Conservation (phyloP, 441 rosid species). For the Pelargonium australe region DNA sequence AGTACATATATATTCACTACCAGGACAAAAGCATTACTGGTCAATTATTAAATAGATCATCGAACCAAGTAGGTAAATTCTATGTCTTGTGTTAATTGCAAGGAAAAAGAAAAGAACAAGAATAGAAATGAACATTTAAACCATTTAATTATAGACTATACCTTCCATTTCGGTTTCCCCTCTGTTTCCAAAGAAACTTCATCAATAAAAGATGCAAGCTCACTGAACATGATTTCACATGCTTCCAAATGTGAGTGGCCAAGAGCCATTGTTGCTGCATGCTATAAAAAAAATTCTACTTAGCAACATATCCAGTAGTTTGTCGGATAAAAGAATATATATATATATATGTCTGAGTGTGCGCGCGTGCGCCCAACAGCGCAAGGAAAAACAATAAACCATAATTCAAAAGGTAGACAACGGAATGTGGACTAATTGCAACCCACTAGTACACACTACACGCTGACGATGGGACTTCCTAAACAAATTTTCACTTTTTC, state of each 20-base stretch:
- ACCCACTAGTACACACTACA: not conserved
- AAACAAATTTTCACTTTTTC: not conserved
- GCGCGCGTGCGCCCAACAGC: no score
- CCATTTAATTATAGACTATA: constrained; percentile 23
- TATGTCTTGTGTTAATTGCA: not conserved
- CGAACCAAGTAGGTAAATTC: not conserved
- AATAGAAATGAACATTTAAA: constrained; percentile 2
- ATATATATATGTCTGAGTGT: no score
- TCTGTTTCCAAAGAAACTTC: constrained; percentile 95
- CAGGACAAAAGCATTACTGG: not conserved
- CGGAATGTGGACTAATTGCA: not conserved
- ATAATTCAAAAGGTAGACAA: not conserved
- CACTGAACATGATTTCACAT: constrained; percentile 92
- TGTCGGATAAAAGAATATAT: not conserved
- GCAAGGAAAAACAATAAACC: not conserved
- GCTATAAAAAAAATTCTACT: constrained; percentile 42
- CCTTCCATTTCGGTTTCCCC: constrained; percentile 99
- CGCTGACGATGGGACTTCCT: not conserved
- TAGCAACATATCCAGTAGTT: constrained; percentile 14
- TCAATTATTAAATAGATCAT: not conserved
- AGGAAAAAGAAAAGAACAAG: not conserved
- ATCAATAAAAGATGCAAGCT: constrained; percentile 86
- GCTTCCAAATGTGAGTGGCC: constrained; percentile 98
- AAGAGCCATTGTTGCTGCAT: constrained; percentile 97
- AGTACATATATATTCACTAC: constrained; percentile 8